Conservation (phyloP, 2,329 filamentous ascomycete genomes). For the Fusarium floridanum region DNA sequence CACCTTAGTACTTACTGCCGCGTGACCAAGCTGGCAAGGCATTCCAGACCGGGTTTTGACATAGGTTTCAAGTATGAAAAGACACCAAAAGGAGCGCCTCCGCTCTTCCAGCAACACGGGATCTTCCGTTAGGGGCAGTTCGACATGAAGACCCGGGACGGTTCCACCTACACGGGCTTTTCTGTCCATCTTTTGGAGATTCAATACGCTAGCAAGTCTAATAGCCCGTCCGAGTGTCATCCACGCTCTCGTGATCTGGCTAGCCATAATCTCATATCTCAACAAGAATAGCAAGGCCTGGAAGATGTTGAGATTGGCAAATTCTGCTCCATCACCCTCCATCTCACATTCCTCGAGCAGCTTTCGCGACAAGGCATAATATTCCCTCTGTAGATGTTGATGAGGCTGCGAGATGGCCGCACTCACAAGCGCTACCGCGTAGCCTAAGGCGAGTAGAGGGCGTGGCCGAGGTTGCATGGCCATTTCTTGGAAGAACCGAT, state of each 20-base stretch:
- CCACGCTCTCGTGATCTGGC: neutral
- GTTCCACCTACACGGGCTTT: fast-evolving
- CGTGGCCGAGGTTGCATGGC: neutral
- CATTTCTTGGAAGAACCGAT: neutral
- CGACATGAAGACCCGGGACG: neutral
- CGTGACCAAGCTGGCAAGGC: neutral
- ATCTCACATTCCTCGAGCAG: neutral
- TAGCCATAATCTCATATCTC: neutral
- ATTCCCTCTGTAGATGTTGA: neutral
- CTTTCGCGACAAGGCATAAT: neutral
- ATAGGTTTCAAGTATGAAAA: neutral
- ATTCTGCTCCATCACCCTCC: neutral
- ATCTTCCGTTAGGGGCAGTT: neutral
- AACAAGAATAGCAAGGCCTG: neutral
- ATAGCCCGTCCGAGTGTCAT: neutral
- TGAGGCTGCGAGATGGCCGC: neutral
- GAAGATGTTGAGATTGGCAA: neutral
- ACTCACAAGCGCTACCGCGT: neutral
- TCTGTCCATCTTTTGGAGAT: neutral
- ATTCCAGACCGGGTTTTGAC: neutral
- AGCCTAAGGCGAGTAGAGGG: neutral
- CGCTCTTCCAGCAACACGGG: neutral
- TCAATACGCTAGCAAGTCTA: neutral
- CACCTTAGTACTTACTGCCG: too few relatives aligned
- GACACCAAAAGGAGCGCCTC: neutral